Evolutionary conservation across 352 stramenopile genomes (phyloP), one percentile per base, ranked within the genome.

Genomic region (Globisporangium lucens): DNA sequence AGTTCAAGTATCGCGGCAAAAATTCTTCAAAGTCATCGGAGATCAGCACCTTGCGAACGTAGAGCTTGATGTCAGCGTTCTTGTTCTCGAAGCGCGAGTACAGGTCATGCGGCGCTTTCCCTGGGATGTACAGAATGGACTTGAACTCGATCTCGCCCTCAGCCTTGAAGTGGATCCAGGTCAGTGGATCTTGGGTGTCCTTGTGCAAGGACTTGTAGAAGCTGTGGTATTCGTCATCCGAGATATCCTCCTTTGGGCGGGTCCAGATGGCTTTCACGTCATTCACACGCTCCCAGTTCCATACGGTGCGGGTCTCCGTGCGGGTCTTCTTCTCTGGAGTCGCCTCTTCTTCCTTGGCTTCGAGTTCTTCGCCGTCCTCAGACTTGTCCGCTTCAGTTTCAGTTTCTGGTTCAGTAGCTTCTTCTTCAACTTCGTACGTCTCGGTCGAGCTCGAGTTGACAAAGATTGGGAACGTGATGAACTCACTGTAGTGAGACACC

Each of bases 141-240:
- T 99, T 99, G 89, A 99, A 99, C 76, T 99, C 98, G 60, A 99
- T 97, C 72, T 99, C 98, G 68, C 98, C 98, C 83, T 99, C 98
- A 17, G 97, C 98, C 75, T 98, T 97, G 81, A 99, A 99, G 82
- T 99, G 98, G 43, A 96, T 98, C 97, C 97, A 99, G n/a, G 92
- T 91, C 49, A 96, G 73, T 35, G 97, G 90, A 61, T 99, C 90
- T 35, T 76, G 78, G 9, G 76, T 77, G 63, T 97, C 89, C 78
- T 99, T 98, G 43, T 94, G 83, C 56, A 99, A 80, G 49, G 95
- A 90, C 71, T 98, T 97, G 87, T 97, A 99, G 76, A 99, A 99
- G 58, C 93, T 96, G 77, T 97, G 87, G 89, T 99, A 99, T 77
- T 99, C 98, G 49, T 99, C 97, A 51, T 99, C 97, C 7, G 84